Base-by-base conservation (phyloP, 352 stramenopile species). In the Hyaloperonospora arabidopsidis region DNA sequence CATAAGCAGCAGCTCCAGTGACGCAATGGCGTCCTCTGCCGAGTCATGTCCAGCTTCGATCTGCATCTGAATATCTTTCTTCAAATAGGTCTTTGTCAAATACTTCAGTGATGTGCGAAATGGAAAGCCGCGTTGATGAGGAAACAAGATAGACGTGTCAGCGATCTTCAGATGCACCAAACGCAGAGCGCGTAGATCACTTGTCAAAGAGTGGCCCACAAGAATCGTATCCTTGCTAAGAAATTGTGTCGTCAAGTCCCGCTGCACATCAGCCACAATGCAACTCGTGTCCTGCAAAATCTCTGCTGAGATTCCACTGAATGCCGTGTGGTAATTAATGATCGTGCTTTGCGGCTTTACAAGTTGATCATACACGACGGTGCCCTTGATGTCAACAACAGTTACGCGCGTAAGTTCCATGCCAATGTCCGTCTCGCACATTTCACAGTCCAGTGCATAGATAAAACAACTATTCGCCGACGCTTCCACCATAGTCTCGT, bases 301-400 rank as follows among this genome's bases (percentile, higher is more conserved):
- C 57, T 92, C 76, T 25, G 71, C 67, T 4, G 82, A 93, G 48
- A 95, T 95, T n/a, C 86, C 86, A 51, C 83, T 94, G 63, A 86
- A 95, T 68, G 88, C 67, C 8, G 86, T 95, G 67, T 91, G 76
- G 66, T 95, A 95, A 61, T 94, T 90, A 57, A 95, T 79, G 57
- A 95, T 92, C 10, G 74, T 79, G 54, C 74, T 89, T 38, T 81
- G 79, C 0, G 86, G 86, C 63, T 92, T 90, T 15, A 93, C 81
- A 13, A 93, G 62, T 40, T 87, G 64, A 52, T 95, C 83, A 58
- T 93, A 92, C 13, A 93, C 77, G n/a, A 87, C 67, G 5, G 45
- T 25, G 1, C 76, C 68, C 8, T 68, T 41, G 10, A 72, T 61
- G 34, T 93, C 67, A 5, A 93, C 79, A 2, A 93, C 68, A 1